Evolutionary conservation across 768 basidiomycete species (phyloP), one percentile per base, ranked within the genome.

Genomic region (Tylopilus felleus): DNA sequence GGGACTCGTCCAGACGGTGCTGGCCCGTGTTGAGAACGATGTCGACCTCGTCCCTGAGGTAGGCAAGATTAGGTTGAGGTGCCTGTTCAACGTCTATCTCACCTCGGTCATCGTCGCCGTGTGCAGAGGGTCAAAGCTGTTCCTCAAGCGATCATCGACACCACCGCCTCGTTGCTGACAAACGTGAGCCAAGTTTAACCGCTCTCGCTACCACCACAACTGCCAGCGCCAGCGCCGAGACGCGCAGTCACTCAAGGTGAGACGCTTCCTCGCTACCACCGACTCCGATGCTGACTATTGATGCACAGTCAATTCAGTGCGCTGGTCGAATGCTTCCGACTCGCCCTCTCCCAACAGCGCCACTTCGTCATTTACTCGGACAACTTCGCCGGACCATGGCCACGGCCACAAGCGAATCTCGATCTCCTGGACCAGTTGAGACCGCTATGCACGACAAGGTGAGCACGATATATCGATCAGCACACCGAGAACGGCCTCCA

Each of bases 401-500:
- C 55, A 70, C 65, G 58, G 49, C 51, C 47, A 60, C 68, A 47
- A 49, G 36, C 6, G 53, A 56, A 62, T 51, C 60, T 55, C 61
- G 60, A 54, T 65, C 68, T 66, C 47, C 61, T 44, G 82, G 84
- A 17, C 77, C 79, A 10, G 68, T 87, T 16, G 84, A 86, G 71
- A 60, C 58, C n/a, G 72, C 80, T n/a, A 86, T 88, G 53, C 75
- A 75, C 49, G 72, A 77, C 55, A 86, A 85, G 77, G 84, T 83
- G 53, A 47, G 66, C 48, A 31, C 48, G 46, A 49, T 56, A 54
- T 51, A 17, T 60, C 63, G 63, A 68, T 62, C 60, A 52, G 48
- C 52, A 35, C 56, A 57, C 58, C 63, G 28, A 60, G 58, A 58
- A 55, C 60, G 49, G 54, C 60, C 48, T 41, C 56, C 59, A 50